phyloP scores from a whole-genome alignment of 805 yeast genomes.

The Yamadazyma kitorensis region DNA sequence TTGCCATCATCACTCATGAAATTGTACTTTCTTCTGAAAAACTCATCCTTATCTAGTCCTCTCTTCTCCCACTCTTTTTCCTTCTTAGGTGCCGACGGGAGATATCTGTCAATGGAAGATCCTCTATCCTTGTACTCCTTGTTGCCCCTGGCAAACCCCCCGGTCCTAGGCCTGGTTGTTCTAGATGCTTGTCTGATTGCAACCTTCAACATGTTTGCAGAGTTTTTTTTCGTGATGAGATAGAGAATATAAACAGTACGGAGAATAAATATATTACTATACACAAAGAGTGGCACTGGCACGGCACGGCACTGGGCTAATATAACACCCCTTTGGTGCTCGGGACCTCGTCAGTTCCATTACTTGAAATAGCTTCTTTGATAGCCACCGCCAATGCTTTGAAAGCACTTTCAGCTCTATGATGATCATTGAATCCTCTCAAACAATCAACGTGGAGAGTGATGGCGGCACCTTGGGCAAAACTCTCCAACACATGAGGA shows the following conservation, averaged over 20 bases:
- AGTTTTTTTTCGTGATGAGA: too few relatives aligned
- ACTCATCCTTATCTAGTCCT: constrained; percentile 37
- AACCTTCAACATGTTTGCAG: too few relatives aligned
- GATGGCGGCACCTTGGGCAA: constrained; percentile 87
- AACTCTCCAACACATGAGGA: constrained; percentile 93
- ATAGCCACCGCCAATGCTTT: constrained; percentile 94
- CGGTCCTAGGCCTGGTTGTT: too few relatives aligned
- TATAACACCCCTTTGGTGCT: constrained; percentile 93
- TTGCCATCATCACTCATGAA: constrained; percentile 13
- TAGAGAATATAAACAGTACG: too few relatives aligned
- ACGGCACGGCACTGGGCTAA: too few relatives aligned
- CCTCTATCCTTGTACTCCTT: too few relatives aligned
- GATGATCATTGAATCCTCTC: constrained; percentile 94
- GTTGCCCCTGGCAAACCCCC: too few relatives aligned
- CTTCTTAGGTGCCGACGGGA: constrained; percentile 16
- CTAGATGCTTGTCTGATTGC: too few relatives aligned
- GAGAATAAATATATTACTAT: too few relatives aligned
- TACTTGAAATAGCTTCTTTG: constrained; percentile 75
- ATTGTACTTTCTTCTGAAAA: constrained; percentile 33
- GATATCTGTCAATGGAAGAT: constrained; percentile 25
- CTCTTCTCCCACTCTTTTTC: constrained; percentile 35
- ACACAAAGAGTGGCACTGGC: too few relatives aligned
- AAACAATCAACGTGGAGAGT: constrained; percentile 94
- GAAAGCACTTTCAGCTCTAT: constrained; percentile 93
- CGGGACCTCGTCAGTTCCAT: constrained; percentile 90